Conservation (phyloP, 176 grass and related monocot genomes). For the Saccharum officinarum region DNA sequence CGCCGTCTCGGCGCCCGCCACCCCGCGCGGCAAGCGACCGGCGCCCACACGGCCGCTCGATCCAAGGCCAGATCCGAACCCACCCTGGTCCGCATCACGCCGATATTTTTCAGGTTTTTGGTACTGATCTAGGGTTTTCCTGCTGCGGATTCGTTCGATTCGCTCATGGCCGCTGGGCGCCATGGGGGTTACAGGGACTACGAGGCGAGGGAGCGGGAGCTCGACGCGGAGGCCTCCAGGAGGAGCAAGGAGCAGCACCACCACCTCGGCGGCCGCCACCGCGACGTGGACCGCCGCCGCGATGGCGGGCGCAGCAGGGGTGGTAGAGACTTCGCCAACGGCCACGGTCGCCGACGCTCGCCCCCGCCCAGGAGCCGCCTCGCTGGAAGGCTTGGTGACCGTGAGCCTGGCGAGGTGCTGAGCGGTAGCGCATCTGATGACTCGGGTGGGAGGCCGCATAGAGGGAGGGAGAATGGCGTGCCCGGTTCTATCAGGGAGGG, state of each 20-base stretch:
- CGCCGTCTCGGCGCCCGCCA: not conserved
- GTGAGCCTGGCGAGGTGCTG: slow-evolving; percentile 73
- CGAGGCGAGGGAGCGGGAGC: slow-evolving; percentile 62
- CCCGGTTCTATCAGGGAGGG: slow-evolving; percentile 41
- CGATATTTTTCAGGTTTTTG: slow-evolving; percentile 11
- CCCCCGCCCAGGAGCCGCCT: slow-evolving; percentile 41
- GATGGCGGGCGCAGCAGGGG: slow-evolving; percentile 39
- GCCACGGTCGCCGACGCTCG: slow-evolving; percentile 45
- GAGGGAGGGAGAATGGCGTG: slow-evolving; percentile 45
- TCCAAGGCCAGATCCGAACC: slow-evolving; percentile 29
- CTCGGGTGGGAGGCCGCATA: slow-evolving; percentile 42
- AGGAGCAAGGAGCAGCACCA: slow-evolving; percentile 43
- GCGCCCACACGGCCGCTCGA: not conserved
- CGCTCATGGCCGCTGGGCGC: slow-evolving; percentile 52
- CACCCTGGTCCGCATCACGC: slow-evolving; percentile 16
- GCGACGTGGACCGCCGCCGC: slow-evolving; percentile 34
- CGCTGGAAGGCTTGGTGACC: slow-evolving; percentile 46
- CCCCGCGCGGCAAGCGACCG: not conserved
- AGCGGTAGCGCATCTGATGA: slow-evolving; percentile 79
- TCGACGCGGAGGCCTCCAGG: slow-evolving; percentile 48
- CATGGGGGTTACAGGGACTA: slow-evolving; percentile 56
- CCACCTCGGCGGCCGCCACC: slow-evolving; percentile 13
- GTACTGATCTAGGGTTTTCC: slow-evolving; percentile 60
- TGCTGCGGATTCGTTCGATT: not conserved
- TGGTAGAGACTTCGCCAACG: slow-evolving; percentile 42